These are phyloP conservation scores for Trametes sanguinea DNA, from an alignment of 768 basidiomycete species.

Conservation along the genomic window DNA sequence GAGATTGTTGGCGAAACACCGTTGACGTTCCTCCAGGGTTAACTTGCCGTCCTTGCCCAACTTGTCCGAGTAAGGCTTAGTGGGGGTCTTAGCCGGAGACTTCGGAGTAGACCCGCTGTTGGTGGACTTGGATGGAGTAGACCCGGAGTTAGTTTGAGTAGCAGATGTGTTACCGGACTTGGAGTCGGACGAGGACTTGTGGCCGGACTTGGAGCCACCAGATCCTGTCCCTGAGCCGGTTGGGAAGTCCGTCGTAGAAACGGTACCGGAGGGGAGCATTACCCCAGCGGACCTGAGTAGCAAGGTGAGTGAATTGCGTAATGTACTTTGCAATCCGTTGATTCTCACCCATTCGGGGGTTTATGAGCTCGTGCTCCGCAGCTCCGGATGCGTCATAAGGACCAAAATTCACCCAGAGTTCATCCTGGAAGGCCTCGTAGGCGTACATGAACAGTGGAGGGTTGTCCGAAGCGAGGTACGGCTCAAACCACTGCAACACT, in stretches of 20 bases:
- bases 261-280: constrained; percentile 17
- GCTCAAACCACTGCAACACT: too few relatives aligned
- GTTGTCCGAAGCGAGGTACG: neutral
- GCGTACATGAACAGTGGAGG: neutral
- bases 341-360: neutral
- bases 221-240: constrained; percentile 18
- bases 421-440: neutral
- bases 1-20: too few relatives aligned
- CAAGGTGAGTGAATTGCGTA: constrained; percentile 15
- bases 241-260: constrained; percentile 20
- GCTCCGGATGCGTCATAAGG: neutral
- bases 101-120: too few relatives aligned
- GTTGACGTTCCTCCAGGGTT: too few relatives aligned
- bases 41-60: too few relatives aligned
- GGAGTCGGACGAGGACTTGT: neutral
- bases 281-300: constrained; percentile 11
- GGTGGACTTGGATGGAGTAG: too few relatives aligned
- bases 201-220: neutral
- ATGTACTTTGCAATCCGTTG: constrained; percentile 3
- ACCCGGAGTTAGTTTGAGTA: too few relatives aligned
- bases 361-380: constrained; percentile 2
- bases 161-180: neutral
- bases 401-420: neutral
- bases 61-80: too few relatives aligned
- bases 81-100: too few relatives aligned